phyloP scores from a whole-genome alignment of 192 early-diverging fungal genomes.

The Spinellus fusiger region DNA sequence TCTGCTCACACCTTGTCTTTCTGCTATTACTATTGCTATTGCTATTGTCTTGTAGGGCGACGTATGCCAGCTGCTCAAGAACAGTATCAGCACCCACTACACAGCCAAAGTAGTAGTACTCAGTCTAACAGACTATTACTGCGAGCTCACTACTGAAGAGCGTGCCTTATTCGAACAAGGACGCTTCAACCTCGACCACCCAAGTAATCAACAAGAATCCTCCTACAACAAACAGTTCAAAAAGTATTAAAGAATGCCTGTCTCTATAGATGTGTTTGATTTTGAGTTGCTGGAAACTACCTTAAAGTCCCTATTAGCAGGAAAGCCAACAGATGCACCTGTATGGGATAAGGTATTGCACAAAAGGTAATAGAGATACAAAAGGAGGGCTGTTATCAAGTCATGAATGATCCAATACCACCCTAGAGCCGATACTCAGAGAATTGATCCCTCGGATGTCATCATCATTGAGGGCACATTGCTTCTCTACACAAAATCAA shows the following conservation, averaged over 20 bases:
- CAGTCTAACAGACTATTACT: slow-evolving; percentile 63
- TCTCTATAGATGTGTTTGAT: slow-evolving; percentile 61
- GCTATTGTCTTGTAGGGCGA: too few relatives aligned
- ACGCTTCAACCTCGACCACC: slow-evolving; percentile 64
- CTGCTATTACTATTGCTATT: too few relatives aligned
- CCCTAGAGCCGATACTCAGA: neutral
- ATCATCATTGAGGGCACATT: slow-evolving; percentile 77
- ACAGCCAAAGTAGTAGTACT: slow-evolving; percentile 43
- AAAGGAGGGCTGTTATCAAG: neutral
- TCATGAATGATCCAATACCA: neutral
- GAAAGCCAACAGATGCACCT: slow-evolving; percentile 50
- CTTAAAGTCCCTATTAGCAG: slow-evolving; percentile 43
- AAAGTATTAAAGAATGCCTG: neutral
- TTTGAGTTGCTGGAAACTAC: slow-evolving; percentile 57
- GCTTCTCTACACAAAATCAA: slow-evolving; percentile 61
- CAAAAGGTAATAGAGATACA: slow-evolving; percentile 32
- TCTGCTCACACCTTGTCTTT: too few relatives aligned
- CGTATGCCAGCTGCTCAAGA: slow-evolving; percentile 32
- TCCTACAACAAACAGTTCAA: neutral
- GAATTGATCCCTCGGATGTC: slow-evolving; percentile 50
- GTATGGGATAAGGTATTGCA: slow-evolving; percentile 54
- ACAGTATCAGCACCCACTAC: neutral
- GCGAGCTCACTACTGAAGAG: slow-evolving; percentile 49
- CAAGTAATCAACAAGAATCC: slow-evolving; percentile 28
- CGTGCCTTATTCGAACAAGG: slow-evolving; percentile 39